Conservation (phyloP, 257 asterid species). For the Salvia miltiorrhiza region DNA sequence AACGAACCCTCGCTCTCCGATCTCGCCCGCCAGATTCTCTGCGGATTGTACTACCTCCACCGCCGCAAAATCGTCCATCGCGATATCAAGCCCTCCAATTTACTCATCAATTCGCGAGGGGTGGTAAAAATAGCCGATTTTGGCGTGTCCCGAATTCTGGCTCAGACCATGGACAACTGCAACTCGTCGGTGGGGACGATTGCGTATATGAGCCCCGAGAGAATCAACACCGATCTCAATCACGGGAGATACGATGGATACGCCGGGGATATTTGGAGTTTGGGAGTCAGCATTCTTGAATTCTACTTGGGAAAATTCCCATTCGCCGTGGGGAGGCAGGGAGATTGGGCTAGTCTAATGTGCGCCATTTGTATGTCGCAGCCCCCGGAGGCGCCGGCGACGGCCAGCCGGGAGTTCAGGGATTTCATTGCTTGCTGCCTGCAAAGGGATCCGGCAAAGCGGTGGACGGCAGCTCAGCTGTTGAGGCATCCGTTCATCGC, state of each 20-base stretch:
- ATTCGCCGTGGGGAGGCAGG: conserved; percentile 70
- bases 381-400: conserved; percentile 81
- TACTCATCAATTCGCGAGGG: conserved; percentile 57
- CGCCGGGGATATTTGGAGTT: conserved; percentile 92
- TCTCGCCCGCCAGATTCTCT: conserved; percentile 67
- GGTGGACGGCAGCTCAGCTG: conserved; percentile 57
- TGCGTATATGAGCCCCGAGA: conserved; percentile 90
- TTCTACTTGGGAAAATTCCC: conserved; percentile 83
- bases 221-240: conserved; percentile 90
- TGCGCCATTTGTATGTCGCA: conserved; percentile 86
- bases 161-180: conserved; percentile 89
- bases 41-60: conserved; percentile 75
- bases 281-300: conserved; percentile 86
- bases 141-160: conserved; percentile 65
- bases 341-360: conserved; percentile 96
- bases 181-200: conserved; percentile 89
- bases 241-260: conserved; percentile 79
- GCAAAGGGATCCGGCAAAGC: conserved; percentile 50
- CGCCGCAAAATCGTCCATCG: conserved; percentile 77
- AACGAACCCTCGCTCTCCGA: conserved; percentile 61
- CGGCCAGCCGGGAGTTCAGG: conserved; percentile 67
- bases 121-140: conserved; percentile 79
- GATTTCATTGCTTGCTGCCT: conserved; percentile 61
- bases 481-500: conserved; percentile 51
- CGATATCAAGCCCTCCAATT: conserved; percentile 85